These are phyloP conservation scores for Ophiostoma sp. DNA, from an alignment of 2,329 filamentous ascomycete genomes.

Conservation along the genomic window DNA sequence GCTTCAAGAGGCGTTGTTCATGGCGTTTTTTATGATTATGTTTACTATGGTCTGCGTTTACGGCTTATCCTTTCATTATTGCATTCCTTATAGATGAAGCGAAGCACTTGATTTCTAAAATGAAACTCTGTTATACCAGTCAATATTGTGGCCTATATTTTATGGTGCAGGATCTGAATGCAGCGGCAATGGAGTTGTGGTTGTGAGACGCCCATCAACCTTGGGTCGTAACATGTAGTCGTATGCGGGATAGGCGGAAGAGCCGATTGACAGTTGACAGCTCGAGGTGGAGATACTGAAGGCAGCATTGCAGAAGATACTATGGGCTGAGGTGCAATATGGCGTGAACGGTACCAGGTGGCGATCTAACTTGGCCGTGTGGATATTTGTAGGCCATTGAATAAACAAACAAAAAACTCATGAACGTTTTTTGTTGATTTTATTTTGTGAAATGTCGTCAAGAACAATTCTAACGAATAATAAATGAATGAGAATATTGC, in stretches of 20 bases:
- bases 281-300: background rate
- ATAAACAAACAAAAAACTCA: background rate
- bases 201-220: background rate
- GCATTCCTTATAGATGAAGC: constrained; percentile 7
- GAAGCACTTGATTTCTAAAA: background rate
- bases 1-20: background rate
- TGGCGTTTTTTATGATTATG: background rate
- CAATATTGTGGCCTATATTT: background rate
- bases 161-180: background rate
- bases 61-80: background rate
- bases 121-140: background rate
- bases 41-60: background rate
- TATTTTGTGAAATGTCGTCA: too few relatives aligned
- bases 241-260: background rate
- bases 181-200: background rate
- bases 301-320: background rate
- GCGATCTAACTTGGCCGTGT: background rate
- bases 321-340: background rate
- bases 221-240: background rate
- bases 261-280: constrained; percentile 7
- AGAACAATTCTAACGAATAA: too few relatives aligned
- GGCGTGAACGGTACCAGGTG: background rate
- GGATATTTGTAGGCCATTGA: background rate
- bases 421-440: background rate
- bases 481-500: too few relatives aligned